Evolutionary conservation across 2,329 filamentous ascomycete genomes (phyloP).

Genomic region (Torrubiella hemipterigena): DNA sequence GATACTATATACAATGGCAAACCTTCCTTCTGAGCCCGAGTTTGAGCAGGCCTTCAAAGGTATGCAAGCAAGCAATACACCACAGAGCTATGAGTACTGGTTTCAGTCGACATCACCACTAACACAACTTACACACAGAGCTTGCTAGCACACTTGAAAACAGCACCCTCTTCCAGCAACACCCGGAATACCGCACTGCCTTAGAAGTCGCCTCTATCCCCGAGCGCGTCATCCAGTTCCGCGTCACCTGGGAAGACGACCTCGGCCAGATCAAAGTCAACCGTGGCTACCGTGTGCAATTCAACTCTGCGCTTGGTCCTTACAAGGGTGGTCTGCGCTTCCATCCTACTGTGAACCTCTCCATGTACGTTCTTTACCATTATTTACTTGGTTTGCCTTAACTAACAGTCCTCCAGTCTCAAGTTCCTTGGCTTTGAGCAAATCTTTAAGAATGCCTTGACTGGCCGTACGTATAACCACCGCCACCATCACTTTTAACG

Average conservation of each 20-base stretch:
- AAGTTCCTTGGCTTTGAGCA: conserved; percentile 99
- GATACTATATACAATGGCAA: conserved; percentile 52
- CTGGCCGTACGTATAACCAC: conserved; percentile 64
- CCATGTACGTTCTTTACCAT: conserved; percentile 32
- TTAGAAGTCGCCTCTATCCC: conserved; percentile 81
- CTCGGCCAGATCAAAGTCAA: conserved; percentile 81
- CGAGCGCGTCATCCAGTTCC: conserved; percentile 94
- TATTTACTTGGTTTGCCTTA: conserved; percentile 3
- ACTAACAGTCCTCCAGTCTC: conserved; percentile 45
- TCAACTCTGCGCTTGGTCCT: conserved; percentile 93
- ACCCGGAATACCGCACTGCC: conserved; percentile 89
- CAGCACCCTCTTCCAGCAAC: conserved; percentile 82
- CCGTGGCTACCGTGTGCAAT: conserved; percentile 92
- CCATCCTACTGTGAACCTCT: conserved; percentile 77
- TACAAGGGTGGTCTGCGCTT: conserved; percentile 97
- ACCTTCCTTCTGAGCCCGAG: conserved; percentile 82
- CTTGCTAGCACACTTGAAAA: conserved; percentile 89
- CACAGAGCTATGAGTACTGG: neutral
- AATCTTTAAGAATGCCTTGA: conserved; percentile 99
- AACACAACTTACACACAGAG: conserved; percentile 41
- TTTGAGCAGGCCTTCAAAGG: conserved; percentile 98
- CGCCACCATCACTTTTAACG: too few relatives aligned
- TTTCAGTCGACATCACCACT: conserved; percentile 1
- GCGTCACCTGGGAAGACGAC: conserved; percentile 95
- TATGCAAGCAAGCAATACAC: conserved; percentile 28